phyloP scores from a whole-genome alignment of 352 stramenopile species.

The Peronospora farinosa region DNA sequence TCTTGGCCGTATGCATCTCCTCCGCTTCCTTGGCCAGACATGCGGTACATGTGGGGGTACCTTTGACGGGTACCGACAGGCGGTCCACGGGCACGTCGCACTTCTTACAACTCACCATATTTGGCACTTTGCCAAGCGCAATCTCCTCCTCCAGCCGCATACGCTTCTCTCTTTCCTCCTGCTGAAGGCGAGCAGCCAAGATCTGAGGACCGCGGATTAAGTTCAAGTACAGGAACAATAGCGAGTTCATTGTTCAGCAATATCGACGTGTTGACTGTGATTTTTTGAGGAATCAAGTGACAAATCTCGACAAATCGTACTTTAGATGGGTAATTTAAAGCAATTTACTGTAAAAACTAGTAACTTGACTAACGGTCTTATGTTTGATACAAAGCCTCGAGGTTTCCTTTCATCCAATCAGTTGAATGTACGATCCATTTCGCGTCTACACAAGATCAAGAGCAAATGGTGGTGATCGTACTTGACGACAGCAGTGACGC shows the following conservation, averaged over 20 bases:
- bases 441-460: too few species aligned
- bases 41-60: slow-evolving; percentile 37
- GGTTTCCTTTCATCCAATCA: too few species aligned
- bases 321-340: too few species aligned
- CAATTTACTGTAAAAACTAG: too few species aligned
- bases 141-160: slow-evolving; percentile 44
- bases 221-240: slow-evolving; percentile 76
- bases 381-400: too few species aligned
- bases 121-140: slow-evolving; percentile 40
- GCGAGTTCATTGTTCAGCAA: slow-evolving; percentile 51
- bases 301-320: too few species aligned
- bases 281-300: too few species aligned
- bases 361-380: too few species aligned
- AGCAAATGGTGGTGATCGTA: slow-evolving; percentile 18
- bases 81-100: slow-evolving; percentile 51
- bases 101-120: slow-evolving; percentile 66
- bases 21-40: slow-evolving; percentile 34
- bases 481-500: slow-evolving; percentile 28
- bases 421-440: too few species aligned
- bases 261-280: too few species aligned
- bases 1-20: slow-evolving; percentile 21
- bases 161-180: slow-evolving; percentile 47
- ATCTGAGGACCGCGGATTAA: slow-evolving; percentile 60
- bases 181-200: slow-evolving; percentile 35
- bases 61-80: slow-evolving; percentile 24